phyloP scores from a whole-genome alignment of 2,329 filamentous ascomycete species.

The Colletotrichum limetticola region DNA sequence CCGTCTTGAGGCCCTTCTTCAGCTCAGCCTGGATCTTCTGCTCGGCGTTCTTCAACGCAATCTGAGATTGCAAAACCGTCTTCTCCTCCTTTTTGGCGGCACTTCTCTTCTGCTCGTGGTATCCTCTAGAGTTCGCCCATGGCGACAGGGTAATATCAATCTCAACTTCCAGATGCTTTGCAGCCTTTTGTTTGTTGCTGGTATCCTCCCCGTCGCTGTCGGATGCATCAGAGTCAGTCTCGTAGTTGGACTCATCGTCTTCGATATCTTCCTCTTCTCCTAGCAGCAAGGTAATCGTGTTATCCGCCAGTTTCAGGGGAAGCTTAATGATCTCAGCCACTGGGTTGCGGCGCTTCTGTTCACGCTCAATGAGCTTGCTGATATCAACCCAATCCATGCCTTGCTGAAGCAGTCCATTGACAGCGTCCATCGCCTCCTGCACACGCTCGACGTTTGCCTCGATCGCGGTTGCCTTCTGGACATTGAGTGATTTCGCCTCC shows the following conservation, averaged over 20 bases:
- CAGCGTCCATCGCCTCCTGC: conserved; percentile 90
- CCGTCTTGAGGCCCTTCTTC: conserved; percentile 88
- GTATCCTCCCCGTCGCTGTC: conserved; percentile 61
- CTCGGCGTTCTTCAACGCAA: conserved; percentile 89
- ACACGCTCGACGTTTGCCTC: conserved; percentile 91
- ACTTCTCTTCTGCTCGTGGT: conserved; percentile 88
- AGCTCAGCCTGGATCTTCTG: conserved; percentile 88
- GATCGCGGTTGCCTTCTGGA: conserved; percentile 89
- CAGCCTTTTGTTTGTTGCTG: conserved; percentile 50
- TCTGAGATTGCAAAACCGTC: conserved; percentile 82
- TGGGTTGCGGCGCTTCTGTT: conserved; percentile 82
- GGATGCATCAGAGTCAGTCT: conserved; percentile 73
- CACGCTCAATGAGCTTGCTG: conserved; percentile 85
- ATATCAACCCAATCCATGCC: conserved; percentile 99
- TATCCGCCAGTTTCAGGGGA: conserved; percentile 90
- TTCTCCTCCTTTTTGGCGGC: conserved; percentile 90
- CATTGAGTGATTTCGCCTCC: conserved; percentile 82
- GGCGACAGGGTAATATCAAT: conserved; percentile 85
- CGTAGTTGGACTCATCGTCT: conserved; percentile 68
- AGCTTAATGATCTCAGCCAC: conserved; percentile 89
- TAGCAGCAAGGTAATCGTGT: conserved; percentile 83
- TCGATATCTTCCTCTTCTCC: conserved; percentile 75
- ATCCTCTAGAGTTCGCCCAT: conserved; percentile 90
- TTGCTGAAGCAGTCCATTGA: conserved; percentile 90
- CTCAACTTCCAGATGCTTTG: conserved; percentile 76